phyloP scores from a whole-genome alignment of 2,329 filamentous ascomycete species.

The Claviceps monticola region DNA sequence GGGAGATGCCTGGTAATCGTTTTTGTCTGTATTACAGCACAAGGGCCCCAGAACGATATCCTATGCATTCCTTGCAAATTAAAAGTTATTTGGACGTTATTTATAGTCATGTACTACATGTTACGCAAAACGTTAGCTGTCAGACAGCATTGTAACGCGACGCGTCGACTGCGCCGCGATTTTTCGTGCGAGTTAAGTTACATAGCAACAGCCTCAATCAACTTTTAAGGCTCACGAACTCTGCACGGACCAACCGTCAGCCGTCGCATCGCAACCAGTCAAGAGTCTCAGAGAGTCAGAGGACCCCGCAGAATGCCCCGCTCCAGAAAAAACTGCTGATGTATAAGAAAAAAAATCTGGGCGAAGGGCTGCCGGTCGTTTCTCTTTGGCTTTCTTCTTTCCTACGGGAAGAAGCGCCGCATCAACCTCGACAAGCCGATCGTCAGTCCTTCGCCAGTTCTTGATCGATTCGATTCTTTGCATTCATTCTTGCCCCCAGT shows the following conservation, averaged over 20 bases:
- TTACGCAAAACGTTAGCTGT: too few relatives aligned
- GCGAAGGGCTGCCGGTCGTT: background rate
- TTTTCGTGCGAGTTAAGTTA: too few relatives aligned
- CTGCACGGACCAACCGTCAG: background rate
- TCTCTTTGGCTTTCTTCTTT: slow-evolving; percentile 22
- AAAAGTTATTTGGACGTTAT: too few relatives aligned
- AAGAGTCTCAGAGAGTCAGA: background rate
- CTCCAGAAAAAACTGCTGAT: background rate
- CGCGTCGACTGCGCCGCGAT: too few relatives aligned
- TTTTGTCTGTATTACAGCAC: too few relatives aligned
- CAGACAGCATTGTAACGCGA: too few relatives aligned
- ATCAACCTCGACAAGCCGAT: slow-evolving; percentile 25
- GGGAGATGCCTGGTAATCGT: too few relatives aligned
- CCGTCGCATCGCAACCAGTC: background rate
- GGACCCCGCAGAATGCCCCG: background rate
- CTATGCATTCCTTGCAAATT: too few relatives aligned
- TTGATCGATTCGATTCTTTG: slow-evolving; percentile 12
- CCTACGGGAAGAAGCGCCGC: slow-evolving; percentile 39
- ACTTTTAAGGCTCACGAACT: background rate
- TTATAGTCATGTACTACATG: too few relatives aligned
- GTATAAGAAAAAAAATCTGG: background rate
- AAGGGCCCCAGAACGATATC: too few relatives aligned
- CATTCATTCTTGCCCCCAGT: slow-evolving; percentile 4
- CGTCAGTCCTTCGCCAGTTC: slow-evolving; percentile 12
- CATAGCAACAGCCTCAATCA: too few relatives aligned